A percentile compares a stretch with the other conserved stretches of the same genome.
These are phyloP conservation scores for Candida pseudoviswanathii DNA, from an alignment of 1,139 yeast genomes.

Conservation along the genomic window DNA sequence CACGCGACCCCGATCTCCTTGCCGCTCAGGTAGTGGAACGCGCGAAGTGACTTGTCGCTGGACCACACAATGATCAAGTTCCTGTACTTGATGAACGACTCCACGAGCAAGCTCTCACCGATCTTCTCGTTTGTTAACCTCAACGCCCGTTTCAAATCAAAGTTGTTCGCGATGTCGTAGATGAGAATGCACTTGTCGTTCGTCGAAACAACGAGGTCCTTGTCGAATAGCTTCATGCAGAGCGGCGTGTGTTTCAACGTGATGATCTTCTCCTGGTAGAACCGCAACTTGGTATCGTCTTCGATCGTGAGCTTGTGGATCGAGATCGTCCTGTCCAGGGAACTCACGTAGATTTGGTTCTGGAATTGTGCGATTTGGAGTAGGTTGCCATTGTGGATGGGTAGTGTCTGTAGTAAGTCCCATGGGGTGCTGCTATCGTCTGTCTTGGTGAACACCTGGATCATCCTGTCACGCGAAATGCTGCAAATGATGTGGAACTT, in stretches of 20 bases:
- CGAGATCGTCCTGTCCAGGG: conserved; percentile 61
- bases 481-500: conserved; percentile 35
- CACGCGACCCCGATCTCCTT: conserved; percentile 51
- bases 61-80: conserved; percentile 41
- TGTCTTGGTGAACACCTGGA: conserved; percentile 48
- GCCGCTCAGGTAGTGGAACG: conserved; percentile 49
- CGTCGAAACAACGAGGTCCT: conserved; percentile 52
- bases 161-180: conserved; percentile 33
- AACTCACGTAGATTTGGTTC: conserved; percentile 49
- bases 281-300: conserved; percentile 12
- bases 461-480: conserved; percentile 63
- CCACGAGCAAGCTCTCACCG: conserved; percentile 46
- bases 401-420: conserved; percentile 58
- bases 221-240: conserved; percentile 28
- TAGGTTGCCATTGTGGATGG: conserved; percentile 59
- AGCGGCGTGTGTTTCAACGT: conserved; percentile 54
- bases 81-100: conserved; percentile 34
- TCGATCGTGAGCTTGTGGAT: conserved; percentile 43
- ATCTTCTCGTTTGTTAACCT: conserved; percentile 39
- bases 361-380: conserved; percentile 34
- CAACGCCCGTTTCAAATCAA: conserved; percentile 40
- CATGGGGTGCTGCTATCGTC: conserved; percentile 27
- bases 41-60: conserved; percentile 59
- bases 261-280: conserved; percentile 46
- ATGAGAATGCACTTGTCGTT: conserved; percentile 51